A percentile compares a stretch with the other conserved stretches of the same genome.
These are phyloP conservation scores for Viola odorata DNA, from an alignment of 345 rosid species.

Conservation along the genomic window DNA sequence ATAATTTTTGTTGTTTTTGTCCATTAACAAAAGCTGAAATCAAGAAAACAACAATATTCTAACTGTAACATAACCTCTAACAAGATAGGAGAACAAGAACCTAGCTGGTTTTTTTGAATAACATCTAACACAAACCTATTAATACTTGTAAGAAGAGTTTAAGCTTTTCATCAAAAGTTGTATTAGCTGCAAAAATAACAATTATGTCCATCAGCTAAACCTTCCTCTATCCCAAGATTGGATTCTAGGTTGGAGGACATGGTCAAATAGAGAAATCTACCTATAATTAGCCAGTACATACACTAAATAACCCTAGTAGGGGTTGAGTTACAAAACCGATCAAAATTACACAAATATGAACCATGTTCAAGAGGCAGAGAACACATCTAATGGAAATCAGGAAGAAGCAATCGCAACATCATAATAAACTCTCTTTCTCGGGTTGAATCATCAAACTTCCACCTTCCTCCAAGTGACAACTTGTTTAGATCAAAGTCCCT, in stretches of 20 bases:
- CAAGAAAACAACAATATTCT: background rate
- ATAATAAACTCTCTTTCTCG: too few species aligned
- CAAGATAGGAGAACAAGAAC: background rate
- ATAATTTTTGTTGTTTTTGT: conserved; percentile 32
- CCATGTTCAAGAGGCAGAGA: too few species aligned
- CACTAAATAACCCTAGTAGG: too few species aligned
- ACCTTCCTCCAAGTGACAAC: too few species aligned
- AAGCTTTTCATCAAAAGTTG: conserved; percentile 58
- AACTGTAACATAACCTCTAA: background rate
- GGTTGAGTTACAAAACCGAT: too few species aligned
- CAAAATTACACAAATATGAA: too few species aligned
- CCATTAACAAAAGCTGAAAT: conserved; percentile 85
- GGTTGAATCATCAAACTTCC: too few species aligned
- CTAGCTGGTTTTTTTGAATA: background rate
- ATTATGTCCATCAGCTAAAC: conserved; percentile 55
- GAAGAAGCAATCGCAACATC: too few species aligned
- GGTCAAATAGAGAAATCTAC: too few species aligned
- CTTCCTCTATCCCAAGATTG: conserved; percentile 64
- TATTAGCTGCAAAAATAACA: conserved; percentile 75
- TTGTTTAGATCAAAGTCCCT: too few species aligned
- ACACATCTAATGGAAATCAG: too few species aligned
- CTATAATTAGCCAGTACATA: too few species aligned
- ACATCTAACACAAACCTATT: conserved; percentile 30
- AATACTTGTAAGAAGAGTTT: conserved; percentile 75
- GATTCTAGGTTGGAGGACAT: conserved; percentile 14